phyloP scores from a whole-genome alignment of 352 stramenopile genomes.

The Thraustochytrium striatum region DNA sequence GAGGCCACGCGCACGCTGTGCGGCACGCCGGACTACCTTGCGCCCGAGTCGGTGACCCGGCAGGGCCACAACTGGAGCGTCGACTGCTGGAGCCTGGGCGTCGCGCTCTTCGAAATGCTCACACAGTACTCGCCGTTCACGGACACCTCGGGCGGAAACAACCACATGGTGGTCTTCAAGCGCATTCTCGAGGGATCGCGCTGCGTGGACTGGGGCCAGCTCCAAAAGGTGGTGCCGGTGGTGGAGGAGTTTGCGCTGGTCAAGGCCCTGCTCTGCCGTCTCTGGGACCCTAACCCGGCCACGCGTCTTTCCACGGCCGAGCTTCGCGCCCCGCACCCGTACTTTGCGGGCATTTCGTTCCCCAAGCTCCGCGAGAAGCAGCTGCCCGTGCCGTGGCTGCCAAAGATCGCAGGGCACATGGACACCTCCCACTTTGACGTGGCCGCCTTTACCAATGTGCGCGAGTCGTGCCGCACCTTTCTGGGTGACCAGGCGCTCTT shows the following conservation, averaged over 20 bases:
- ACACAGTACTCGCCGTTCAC: constrained; percentile 79
- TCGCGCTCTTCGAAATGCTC: constrained; percentile 83
- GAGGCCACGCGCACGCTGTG: constrained; percentile 66
- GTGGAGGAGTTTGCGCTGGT: background rate
- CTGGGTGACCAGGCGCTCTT: too few relatives aligned
- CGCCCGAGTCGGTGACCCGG: constrained; percentile 81
- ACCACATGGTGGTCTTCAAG: constrained; percentile 86
- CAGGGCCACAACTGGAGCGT: constrained; percentile 57
- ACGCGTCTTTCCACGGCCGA: background rate
- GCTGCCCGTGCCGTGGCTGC: constrained; percentile 6
- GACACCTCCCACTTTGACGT: constrained; percentile 47
- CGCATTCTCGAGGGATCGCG: constrained; percentile 75
- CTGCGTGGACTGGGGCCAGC: constrained; percentile 5
- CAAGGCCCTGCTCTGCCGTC: background rate
- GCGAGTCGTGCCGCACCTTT: too few relatives aligned
- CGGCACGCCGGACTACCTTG: constrained; percentile 88
- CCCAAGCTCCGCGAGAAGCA: background rate
- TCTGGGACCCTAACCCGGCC: constrained; percentile 4
- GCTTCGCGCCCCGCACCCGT: background rate
- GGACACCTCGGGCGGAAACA: constrained; percentile 59
- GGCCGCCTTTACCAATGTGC: background rate
- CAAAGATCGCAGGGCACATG: background rate
- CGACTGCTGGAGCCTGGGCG: constrained; percentile 79
- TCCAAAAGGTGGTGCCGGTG: constrained; percentile 1
- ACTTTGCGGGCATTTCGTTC: constrained; percentile 34